phyloP scores from a whole-genome alignment of 2,329 filamentous ascomycete genomes.

The Epicoccum nigrum region DNA sequence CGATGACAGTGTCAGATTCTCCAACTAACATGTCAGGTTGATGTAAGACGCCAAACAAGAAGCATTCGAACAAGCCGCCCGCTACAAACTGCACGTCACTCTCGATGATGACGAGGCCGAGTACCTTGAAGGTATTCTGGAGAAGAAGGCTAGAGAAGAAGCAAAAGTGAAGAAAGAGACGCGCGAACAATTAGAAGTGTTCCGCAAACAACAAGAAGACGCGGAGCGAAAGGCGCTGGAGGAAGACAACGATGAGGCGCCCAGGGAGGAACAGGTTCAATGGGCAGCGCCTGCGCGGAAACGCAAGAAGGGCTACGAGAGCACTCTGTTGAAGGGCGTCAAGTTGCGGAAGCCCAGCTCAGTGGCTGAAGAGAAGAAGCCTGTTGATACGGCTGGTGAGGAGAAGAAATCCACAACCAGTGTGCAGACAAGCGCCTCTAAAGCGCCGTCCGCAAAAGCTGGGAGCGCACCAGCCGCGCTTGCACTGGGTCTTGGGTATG shows the following conservation, averaged over 20 bases:
- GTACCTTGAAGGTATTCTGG: conserved; percentile 68
- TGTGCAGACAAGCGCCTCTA: not conserved
- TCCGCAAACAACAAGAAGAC: conserved; percentile 65
- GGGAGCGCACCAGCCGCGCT: conserved; percentile 24
- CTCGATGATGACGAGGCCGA: conserved; percentile 81
- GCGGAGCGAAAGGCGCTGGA: conserved; percentile 58
- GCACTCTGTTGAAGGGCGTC: conserved; percentile 47
- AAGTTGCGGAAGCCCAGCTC: conserved; percentile 52
- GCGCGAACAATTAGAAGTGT: conserved; percentile 62
- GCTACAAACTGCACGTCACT: conserved; percentile 77
- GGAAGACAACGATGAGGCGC: conserved; percentile 45
- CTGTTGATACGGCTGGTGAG: not conserved
- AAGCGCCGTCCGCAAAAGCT: conserved; percentile 6
- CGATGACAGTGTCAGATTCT: too few species aligned
- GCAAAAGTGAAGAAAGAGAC: conserved; percentile 64
- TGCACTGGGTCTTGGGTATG: conserved; percentile 49
- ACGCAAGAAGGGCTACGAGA: conserved; percentile 55
- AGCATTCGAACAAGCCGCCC: conserved; percentile 79
- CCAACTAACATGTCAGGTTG: conserved; percentile 43
- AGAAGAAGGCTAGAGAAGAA: conserved; percentile 63
- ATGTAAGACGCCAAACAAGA: conserved; percentile 76
- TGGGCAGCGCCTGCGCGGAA: conserved; percentile 60
- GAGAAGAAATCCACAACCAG: not conserved
- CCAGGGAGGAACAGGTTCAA: conserved; percentile 52
- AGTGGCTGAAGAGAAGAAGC: conserved; percentile 19